Evolutionary conservation across 768 basidiomycete species (phyloP).

Genomic region (Tulasnella sp.): DNA sequence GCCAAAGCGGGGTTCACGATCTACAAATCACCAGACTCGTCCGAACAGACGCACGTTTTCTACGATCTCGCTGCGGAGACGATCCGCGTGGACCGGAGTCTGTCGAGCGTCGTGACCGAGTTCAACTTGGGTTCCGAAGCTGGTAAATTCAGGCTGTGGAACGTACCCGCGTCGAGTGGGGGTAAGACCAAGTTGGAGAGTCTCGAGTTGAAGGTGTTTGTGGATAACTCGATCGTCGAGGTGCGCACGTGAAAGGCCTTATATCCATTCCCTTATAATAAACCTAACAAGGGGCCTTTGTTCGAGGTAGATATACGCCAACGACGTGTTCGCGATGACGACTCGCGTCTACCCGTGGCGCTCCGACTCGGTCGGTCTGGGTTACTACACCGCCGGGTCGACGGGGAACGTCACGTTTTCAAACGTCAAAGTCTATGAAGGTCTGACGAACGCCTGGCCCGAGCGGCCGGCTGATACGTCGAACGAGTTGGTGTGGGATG

Average conservation of each 20-base stretch:
- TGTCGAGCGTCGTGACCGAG: not conserved
- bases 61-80: not conserved
- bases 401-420: not conserved
- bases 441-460: not conserved
- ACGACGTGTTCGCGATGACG: not conserved
- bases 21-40: not conserved
- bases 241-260: not conserved
- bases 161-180: not conserved
- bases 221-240: not conserved
- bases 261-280: too few species aligned
- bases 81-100: not conserved
- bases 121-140: not conserved
- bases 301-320: not conserved
- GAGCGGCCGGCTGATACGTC: not conserved
- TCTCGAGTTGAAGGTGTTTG: not conserved
- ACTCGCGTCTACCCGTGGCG: not conserved
- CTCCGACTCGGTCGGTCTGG: not conserved
- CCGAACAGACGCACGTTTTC: not conserved
- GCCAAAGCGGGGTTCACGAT: not conserved
- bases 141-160: not conserved
- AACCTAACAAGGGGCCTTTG: too few species aligned
- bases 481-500: not conserved
- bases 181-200: not conserved
- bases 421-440: not conserved
- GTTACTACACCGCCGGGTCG: not conserved